These are phyloP conservation scores for Trichophyton mentagrophytes DNA, from an alignment of 2,329 filamentous ascomycete genomes.

Conservation along the genomic window DNA sequence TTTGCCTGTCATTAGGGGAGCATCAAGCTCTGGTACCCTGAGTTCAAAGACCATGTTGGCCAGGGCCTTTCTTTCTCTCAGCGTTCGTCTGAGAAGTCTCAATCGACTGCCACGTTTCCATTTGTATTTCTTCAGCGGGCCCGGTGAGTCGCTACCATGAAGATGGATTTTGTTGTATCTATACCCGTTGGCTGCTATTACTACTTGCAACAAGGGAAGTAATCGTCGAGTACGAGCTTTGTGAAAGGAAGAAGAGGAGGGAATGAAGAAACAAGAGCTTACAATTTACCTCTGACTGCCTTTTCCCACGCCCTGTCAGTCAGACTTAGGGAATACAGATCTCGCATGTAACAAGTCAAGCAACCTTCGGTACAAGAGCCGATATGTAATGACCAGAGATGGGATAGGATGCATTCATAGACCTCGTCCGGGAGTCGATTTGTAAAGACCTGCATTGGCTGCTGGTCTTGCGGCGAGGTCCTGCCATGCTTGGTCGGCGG, in stretches of 20 bases:
- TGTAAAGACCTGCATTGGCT: conserved; percentile 25
- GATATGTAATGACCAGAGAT: conserved; percentile 37
- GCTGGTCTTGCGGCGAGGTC: conserved; percentile 2
- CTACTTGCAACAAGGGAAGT: neutral
- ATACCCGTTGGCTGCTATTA: neutral
- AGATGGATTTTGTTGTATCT: conserved; percentile 41
- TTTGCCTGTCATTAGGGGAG: conserved; percentile 26
- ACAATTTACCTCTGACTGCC: conserved; percentile 40
- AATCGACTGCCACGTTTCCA: conserved; percentile 39
- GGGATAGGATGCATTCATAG: conserved; percentile 42
- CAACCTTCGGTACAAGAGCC: conserved; percentile 32
- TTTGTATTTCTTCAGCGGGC: conserved; percentile 37
- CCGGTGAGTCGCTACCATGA: conserved; percentile 35
- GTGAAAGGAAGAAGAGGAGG: neutral
- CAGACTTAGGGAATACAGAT: conserved; percentile 41
- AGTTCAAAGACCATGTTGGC: conserved; percentile 43
- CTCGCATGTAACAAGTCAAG: conserved; percentile 42
- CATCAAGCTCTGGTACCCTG: conserved; percentile 39
- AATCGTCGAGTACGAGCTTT: neutral
- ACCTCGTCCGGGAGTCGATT: conserved; percentile 41
- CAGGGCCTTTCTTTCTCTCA: conserved; percentile 39
- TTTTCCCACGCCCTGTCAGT: conserved; percentile 46
- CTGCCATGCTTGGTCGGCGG: conserved; percentile 24
- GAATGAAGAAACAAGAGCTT: conserved; percentile 17
- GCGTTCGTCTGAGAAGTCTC: conserved; percentile 42